Evolutionary conservation across 495 filamentous ascomycete species (phyloP), one percentile per base, ranked within the genome.

Genomic region (Neurospora sp.): DNA sequence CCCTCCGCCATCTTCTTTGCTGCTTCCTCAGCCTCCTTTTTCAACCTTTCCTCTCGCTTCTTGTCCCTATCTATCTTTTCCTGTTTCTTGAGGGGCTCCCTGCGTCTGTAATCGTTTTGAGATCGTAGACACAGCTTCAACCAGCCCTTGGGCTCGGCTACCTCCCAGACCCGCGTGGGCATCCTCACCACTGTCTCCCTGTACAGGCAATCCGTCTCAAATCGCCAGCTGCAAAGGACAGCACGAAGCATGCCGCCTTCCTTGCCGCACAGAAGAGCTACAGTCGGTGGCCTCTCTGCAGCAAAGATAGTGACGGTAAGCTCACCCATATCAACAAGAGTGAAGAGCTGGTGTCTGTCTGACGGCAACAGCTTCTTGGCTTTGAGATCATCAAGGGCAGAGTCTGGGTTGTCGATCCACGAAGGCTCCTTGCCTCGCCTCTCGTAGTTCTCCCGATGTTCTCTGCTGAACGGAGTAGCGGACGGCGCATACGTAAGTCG

Each of bases 191-290:
- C 82, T 27, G 83, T 79, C 73, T 84, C 82, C 4, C 79, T 72
- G 53, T 78, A 78, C 18, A 84, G 68, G 4, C 75, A 81, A 37
- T 74, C 69, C 6, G 71, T 79, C 7, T 72, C 72, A 72, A 73
- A 78, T 44, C 83, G 79, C 53, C 79, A 83, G n/a, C 78, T 80
- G 68, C 82, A 84, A 4, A 77, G 72, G 39, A 84, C 40, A 27
- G 82, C 78, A 10, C 83, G 72, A 65, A 80, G 77, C 81, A 82
- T 83, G 20, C 82, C 83, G 2, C 83, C 83, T 74, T 85, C 83
- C 3, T 68, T 72, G 6, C 81, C 82, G 38, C 82, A 81, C 1
- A 83, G 35, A 14, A 84, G 61, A 14, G 79, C 72, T 16, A 73
- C 73, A 0, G 71, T 72, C 3, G 83, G 83, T 3, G 82, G 80